Evolutionary conservation across 2,329 filamentous ascomycete species (phyloP), one percentile per base, ranked within the genome.

Genomic region (Sphaerulina musiva): DNA sequence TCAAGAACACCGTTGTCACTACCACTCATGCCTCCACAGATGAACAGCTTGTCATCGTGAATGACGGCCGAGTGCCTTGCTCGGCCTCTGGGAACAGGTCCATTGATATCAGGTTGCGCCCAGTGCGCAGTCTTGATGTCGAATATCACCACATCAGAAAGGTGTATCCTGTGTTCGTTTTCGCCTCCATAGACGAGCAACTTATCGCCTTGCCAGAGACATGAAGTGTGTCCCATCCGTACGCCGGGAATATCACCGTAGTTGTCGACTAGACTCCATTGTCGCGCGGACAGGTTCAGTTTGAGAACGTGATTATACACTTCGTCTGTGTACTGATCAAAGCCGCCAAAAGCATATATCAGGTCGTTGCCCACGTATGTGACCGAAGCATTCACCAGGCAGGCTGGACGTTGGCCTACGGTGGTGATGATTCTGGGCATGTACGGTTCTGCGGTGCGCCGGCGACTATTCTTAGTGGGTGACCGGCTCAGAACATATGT

Each of bases 311-410:
- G 93, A 68, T 98, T 98, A 74, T 98, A 98, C 14, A 98, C 85
- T 76, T 98, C 93, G 70, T 98, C 93, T 0, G 93, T 98, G 69
- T 95, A 97, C 72, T 97, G 92, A 69, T 98, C 93, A 68, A 98
- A 98, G 14, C 93, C 93, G 42, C 93, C 93, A 76, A 98, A 98
- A 9, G 92, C 93, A 72, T 95, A 97, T 64, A 98, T 97, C 72
- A 93, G 85, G 70, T 97, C 93, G 73, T 95, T 93, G 56, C 91
- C 91, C 67, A 93, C 95, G 23, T 59, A 61, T n/a, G 93, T 98
- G 57, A 97, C 92, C 0, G 93, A 97, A 49, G 93, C 93, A 76
- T 98, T 98, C 62, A 98, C 92, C 47, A 98, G 79, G 68, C 92
- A 97, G 36, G 93, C 91, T 38, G 93, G 93, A 62, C 91, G 83